Base-by-base conservation (phyloP, 73 alveolate species). In the Blepharisma japonicum region DNA sequence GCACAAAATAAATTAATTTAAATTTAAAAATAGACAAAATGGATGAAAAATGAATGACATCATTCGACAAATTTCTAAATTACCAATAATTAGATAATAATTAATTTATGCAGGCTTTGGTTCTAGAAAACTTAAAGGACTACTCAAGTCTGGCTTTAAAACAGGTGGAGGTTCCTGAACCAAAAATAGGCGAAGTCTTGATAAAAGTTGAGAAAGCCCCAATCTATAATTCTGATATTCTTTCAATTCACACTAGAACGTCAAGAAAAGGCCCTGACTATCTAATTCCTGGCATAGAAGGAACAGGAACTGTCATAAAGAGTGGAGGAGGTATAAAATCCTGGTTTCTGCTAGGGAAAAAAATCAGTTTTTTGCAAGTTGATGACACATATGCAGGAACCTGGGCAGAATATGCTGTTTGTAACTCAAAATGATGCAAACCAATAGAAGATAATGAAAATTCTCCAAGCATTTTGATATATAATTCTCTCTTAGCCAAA, bases 391-490 rank as follows among this genome's bases (percentile, higher is more conserved):
- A 14, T 20, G 47, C 74, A 61, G 74, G 74, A 8, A 1, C 74
- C 39, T 61, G 74, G 74, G 74, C 74, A 8, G 74, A 61, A 5
- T 61, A 61, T 25, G 48, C 23, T 2, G 74, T 61, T 9, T 61
- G 74, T 5, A 39, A 61, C 23, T n/a, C 14, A 25, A 61, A 61
- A 25, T 61, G 23, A 8, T 61, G 14, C 47, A 61, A 14, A 39
- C 47, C 23, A 8, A 8, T 61, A 18, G 18, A 61, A 20, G 74
- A 61, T 2, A 25, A 61, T 25, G 5, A 14, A 14, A 39, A 61
- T 25, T 61, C 14, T 5, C 5, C 23, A 25, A n/a, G 74, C 0
- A 61, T 14, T 25, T 25, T 61, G 39, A 14, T 61, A 11, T 14
- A 14, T 9, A 61, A 5, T 39, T 39, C 74, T 20, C 5, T 61